Conservation (phyloP, 106 monocot genomes). For the Phalaenopsis equestris region DNA sequence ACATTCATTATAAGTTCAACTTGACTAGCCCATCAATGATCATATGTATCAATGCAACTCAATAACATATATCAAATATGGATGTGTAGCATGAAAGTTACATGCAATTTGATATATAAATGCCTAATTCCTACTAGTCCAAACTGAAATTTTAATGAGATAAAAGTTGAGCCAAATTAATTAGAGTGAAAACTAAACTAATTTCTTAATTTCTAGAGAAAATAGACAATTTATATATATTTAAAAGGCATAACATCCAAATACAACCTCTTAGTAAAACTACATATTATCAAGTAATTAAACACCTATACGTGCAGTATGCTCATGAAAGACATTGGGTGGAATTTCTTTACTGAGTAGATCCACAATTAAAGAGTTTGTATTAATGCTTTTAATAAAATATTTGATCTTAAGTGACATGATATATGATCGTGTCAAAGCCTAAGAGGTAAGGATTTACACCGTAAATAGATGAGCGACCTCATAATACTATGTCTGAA, state of each 20-base stretch:
- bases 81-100: background rate
- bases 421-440: too few species aligned
- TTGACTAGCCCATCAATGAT: background rate
- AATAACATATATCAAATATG: background rate
- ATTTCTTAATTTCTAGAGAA: too few species aligned
- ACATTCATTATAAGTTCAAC: background rate
- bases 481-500: too few species aligned
- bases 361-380: background rate
- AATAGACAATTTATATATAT: background rate
- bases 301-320: background rate
- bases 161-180: background rate
- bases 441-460: too few species aligned
- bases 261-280: background rate
- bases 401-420: too few species aligned
- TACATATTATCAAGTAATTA: background rate
- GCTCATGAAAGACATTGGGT: background rate
- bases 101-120: background rate
- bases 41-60: background rate
- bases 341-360: background rate
- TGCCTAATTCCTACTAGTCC: background rate
- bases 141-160: background rate
- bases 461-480: too few species aligned
- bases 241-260: background rate
- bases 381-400: background rate
- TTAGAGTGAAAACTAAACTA: too few species aligned